Evolutionary conservation across 176 grass and related monocot genomes (phyloP), one percentile per base, ranked within the genome.

Genomic region (Poa annua): DNA sequence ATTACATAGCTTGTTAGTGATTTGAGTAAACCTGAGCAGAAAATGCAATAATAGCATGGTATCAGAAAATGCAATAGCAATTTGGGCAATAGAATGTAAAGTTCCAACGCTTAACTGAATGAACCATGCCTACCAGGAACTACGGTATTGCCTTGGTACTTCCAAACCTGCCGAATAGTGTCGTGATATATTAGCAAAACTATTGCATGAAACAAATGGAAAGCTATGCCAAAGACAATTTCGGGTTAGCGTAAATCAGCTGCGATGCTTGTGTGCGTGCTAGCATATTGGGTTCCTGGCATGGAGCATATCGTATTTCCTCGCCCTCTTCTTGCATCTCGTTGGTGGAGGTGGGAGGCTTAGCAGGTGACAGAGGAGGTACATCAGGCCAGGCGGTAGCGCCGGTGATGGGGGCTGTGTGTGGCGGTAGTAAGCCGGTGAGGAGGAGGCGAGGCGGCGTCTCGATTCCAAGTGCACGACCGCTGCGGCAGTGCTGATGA

Each of bases 281-380:
- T 89, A 73, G 51, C 83, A 94, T 61, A 89, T 86, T 14, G 76
- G 80, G 75, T 82, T 89, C 74, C 86, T 91, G 55, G 78, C 77
- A 78, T 22, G 74, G 65, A 91, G 89, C 66, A 94, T 81, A 25
- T 85, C 86, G 36, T 73, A 52, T 39, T 82, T 75, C 75, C 79
- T 91, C 41, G 85, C 80, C 78, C 42, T 72, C 68, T 87, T 94
- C 79, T 53, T 89, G 60, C 57, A 59, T 66, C 51, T 10, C 9
- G 56, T 7, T 24, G 22, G 66, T 25, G 51, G 66, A 41, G 50
- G 36, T 16, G 38, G 19, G 38, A 29, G 24, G 59, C 20, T 49
- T 26, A 0, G 59, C 32, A 2, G 42, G 22, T 19, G 71, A 63
- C 9, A 66, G 66, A 25, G 82, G 47, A 24, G 25, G 51, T 11